Evolutionary conservation across 148 eudicot species (phyloP).

Genomic region (Spergularia marina): DNA sequence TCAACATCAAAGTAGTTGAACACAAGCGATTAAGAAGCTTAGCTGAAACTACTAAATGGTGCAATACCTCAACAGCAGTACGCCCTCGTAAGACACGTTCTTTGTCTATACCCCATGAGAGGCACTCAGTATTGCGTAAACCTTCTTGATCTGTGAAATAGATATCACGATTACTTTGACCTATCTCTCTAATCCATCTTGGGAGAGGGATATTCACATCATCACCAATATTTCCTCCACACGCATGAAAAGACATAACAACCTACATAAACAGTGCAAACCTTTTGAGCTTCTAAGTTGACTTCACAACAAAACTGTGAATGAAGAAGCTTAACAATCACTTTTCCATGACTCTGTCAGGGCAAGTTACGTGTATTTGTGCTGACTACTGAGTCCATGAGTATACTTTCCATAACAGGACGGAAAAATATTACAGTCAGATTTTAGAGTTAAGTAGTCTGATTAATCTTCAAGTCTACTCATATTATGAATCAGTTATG

Average conservation of each 20-base stretch:
- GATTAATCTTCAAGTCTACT: too few species aligned
- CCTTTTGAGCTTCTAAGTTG: conserved; percentile 7
- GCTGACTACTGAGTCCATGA: too few species aligned
- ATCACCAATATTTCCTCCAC: conserved; percentile 91
- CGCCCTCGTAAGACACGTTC: conserved; percentile 80
- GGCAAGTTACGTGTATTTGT: too few species aligned
- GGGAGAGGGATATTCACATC: conserved; percentile 85
- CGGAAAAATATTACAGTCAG: neutral
- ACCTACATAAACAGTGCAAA: conserved; percentile 40
- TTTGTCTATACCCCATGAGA: conserved; percentile 90
- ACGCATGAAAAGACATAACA: conserved; percentile 91
- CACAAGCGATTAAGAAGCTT: neutral
- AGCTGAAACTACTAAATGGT: neutral
- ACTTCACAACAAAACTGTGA: neutral
- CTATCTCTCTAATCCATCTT: conserved; percentile 73
- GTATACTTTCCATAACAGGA: neutral
- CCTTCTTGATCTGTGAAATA: conserved; percentile 76
- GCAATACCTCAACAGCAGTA: conserved; percentile 75
- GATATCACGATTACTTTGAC: conserved; percentile 75
- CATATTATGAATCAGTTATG: too few species aligned
- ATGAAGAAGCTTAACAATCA: too few species aligned
- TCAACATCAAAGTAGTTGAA: neutral
- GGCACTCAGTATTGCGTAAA: conserved; percentile 62
- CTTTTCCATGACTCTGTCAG: too few species aligned
- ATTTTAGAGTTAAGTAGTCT: too few species aligned